phyloP scores from a whole-genome alignment of 768 basidiomycete genomes.

The Coprinopsis strossmayeri region DNA sequence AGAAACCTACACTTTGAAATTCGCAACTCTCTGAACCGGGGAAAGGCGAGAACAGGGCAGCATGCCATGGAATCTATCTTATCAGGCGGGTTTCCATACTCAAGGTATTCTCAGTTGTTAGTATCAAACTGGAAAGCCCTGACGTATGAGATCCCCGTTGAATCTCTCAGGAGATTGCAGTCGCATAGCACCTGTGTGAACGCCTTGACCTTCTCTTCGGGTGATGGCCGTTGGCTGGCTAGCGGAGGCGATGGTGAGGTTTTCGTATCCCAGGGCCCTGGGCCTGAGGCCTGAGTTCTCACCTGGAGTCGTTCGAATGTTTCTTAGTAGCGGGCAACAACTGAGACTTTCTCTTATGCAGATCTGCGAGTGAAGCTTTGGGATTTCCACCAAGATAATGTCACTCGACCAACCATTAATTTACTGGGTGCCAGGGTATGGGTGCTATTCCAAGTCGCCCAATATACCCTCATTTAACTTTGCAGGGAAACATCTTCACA shows the following conservation, averaged over 20 bases:
- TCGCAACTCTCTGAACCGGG: neutral
- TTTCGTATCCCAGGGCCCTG: no score
- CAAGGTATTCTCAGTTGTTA: conserved; percentile 21
- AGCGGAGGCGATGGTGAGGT: conserved; percentile 64
- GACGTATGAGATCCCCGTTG: neutral
- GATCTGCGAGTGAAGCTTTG: conserved; percentile 53
- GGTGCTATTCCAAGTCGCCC: neutral
- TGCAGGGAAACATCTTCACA: conserved; percentile 66
- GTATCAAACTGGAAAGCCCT: neutral
- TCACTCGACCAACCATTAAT: conserved; percentile 16
- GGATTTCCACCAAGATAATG: conserved; percentile 61
- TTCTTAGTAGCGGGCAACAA: no score
- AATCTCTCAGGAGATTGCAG: conserved; percentile 24
- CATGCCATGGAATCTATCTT: neutral
- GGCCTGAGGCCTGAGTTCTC: no score
- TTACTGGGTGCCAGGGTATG: neutral
- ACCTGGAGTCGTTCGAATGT: no score
- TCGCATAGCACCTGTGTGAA: conserved; percentile 63
- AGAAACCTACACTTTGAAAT: neutral
- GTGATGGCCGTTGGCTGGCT: conserved; percentile 54
- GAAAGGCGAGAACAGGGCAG: neutral
- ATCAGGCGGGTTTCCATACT: conserved; percentile 30
- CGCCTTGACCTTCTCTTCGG: conserved; percentile 53
- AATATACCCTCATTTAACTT: neutral
- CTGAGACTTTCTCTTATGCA: conserved; percentile 15